Conservation (phyloP, 2,329 filamentous ascomycete species). For the Aspergillus bombycis region DNA sequence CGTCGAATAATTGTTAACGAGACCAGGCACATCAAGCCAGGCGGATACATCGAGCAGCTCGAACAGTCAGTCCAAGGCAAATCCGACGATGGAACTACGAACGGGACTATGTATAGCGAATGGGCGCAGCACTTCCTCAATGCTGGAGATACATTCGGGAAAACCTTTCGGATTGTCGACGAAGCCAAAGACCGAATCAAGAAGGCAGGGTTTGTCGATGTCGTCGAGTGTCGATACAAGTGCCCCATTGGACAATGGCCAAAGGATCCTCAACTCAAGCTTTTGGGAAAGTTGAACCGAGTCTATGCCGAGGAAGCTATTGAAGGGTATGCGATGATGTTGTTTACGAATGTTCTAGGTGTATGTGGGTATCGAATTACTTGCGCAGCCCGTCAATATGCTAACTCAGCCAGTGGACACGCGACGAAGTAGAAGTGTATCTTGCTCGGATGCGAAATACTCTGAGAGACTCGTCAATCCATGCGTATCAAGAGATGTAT, state of each 20-base stretch:
- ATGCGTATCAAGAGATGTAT: constrained; percentile 15
- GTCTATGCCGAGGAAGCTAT: not conserved
- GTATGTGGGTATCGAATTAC: not conserved
- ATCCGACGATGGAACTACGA: constrained; percentile 18
- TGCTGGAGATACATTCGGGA: constrained; percentile 20
- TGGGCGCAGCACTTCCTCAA: constrained; percentile 15
- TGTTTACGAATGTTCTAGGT: not conserved
- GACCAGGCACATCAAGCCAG: constrained; percentile 17
- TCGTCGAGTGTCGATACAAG: constrained; percentile 16
- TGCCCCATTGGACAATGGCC: not conserved
- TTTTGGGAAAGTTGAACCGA: not conserved
- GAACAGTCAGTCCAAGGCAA: constrained; percentile 33
- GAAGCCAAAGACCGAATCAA: constrained; percentile 18
- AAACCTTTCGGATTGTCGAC: constrained; percentile 33
- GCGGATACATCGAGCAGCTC: constrained; percentile 43
- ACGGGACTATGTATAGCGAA: constrained; percentile 11
- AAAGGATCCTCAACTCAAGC: not conserved
- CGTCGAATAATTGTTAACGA: not conserved
- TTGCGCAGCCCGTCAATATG: not conserved
- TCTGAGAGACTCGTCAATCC: constrained; percentile 5
- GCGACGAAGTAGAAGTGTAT: constrained; percentile 10
- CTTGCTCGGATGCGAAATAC: constrained; percentile 3
- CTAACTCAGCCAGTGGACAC: not conserved
- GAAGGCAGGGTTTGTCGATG: constrained; percentile 28
- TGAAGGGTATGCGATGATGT: constrained; percentile 4